These are phyloP conservation scores for Chaetomium fimeti DNA, from an alignment of 495 filamentous ascomycete species.

Conservation along the genomic window DNA sequence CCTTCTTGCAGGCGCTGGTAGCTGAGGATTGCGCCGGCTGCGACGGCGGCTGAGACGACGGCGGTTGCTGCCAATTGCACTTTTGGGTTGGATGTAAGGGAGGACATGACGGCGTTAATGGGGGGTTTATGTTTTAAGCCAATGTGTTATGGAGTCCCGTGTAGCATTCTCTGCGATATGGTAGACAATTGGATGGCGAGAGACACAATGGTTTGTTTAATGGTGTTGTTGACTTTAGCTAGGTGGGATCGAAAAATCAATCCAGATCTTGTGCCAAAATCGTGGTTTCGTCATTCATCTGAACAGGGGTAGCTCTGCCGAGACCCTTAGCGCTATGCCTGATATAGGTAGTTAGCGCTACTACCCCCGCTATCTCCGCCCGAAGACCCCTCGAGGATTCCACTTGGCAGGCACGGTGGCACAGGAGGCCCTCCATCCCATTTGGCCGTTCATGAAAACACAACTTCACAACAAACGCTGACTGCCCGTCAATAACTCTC, in stretches of 20 bases:
- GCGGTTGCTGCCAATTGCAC: slow-evolving; percentile 73
- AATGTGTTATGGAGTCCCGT: neutral
- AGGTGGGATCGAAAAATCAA: slow-evolving; percentile 10
- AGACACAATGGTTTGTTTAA: neutral
- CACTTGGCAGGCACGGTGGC: too few species aligned
- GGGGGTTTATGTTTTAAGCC: neutral
- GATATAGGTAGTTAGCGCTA: neutral
- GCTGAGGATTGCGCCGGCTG: slow-evolving; percentile 68
- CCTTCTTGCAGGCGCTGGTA: slow-evolving; percentile 65
- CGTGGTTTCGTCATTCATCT: slow-evolving; percentile 5
- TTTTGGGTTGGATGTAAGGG: slow-evolving; percentile 40
- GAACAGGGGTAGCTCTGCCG: slow-evolving; percentile 9
- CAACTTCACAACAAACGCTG: too few species aligned
- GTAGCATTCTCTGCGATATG: neutral
- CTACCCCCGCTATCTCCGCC: neutral
- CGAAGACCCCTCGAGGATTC: neutral
- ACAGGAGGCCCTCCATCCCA: too few species aligned
- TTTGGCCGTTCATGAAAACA: too few species aligned
- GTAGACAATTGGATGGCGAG: neutral
- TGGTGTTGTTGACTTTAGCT: neutral
- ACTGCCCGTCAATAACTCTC: too few species aligned
- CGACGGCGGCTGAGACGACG: slow-evolving; percentile 69
- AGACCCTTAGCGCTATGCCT: neutral
- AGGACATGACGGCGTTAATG: slow-evolving; percentile 35
- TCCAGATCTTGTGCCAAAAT: slow-evolving; percentile 14